These are phyloP conservation scores for Linaria vulgaris DNA, from an alignment of 257 asterid species.

Conservation along the genomic window DNA sequence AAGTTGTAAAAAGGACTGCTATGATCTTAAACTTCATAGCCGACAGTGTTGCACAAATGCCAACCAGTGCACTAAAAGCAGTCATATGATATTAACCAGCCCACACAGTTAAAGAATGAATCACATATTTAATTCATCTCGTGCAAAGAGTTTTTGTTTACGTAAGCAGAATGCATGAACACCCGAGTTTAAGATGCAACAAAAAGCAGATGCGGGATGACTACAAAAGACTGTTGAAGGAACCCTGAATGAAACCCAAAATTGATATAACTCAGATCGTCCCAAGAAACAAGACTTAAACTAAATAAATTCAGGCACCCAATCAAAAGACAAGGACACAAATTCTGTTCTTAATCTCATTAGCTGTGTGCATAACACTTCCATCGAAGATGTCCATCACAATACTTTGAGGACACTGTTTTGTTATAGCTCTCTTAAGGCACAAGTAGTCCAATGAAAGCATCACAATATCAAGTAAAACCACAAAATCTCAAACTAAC, in stretches of 20 bases:
- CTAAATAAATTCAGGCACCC: too few species aligned
- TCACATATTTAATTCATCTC: too few species aligned
- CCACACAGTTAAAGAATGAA: too few species aligned
- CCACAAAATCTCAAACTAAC: slow-evolving; percentile 32
- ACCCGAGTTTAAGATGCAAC: neutral
- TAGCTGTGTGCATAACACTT: neutral
- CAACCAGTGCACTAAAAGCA: too few species aligned
- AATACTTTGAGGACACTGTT: neutral
- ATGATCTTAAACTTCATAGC: too few species aligned
- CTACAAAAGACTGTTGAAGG: neutral
- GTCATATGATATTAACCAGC: too few species aligned
- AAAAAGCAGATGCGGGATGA: neutral
- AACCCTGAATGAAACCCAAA: neutral
- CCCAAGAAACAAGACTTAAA: neutral
- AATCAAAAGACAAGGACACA: too few species aligned
- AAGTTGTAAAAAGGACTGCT: too few species aligned
- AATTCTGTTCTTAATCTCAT: neutral
- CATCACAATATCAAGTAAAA: neutral
- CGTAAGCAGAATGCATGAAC: too few species aligned
- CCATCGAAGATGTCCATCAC: neutral
- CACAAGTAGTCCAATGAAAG: neutral
- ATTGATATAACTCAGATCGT: neutral
- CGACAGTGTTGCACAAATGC: too few species aligned
- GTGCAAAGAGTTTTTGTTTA: too few species aligned
- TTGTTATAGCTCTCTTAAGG: neutral